These are phyloP conservation scores for Aspergillus oerlinghausenensis DNA, from an alignment of 2,329 filamentous ascomycete species.

Conservation along the genomic window DNA sequence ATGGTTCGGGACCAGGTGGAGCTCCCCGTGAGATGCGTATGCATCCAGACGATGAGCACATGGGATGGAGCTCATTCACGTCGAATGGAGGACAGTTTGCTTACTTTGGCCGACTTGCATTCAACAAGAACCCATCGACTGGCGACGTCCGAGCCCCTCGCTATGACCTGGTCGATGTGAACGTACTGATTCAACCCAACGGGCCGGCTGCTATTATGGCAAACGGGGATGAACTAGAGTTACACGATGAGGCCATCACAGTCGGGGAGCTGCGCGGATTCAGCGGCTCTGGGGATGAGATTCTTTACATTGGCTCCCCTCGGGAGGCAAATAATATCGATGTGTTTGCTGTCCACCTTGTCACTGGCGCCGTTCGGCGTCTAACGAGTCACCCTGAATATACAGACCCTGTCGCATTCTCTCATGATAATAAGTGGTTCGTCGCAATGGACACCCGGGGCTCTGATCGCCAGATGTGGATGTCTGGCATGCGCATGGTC, in stretches of 20 bases:
- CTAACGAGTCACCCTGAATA: constrained; percentile 14
- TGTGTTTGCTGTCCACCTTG: constrained; percentile 10
- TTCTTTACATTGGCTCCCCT: constrained; percentile 10
- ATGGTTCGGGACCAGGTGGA: constrained; percentile 30
- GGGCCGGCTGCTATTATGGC: not conserved
- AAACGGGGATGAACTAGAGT: too few relatives aligned
- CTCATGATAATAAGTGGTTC: constrained; percentile 11
- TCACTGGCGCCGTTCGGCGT: constrained; percentile 11
- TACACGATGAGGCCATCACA: constrained; percentile 1
- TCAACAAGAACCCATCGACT: constrained; percentile 33
- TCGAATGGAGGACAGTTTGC: constrained; percentile 16
- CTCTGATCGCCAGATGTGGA: constrained; percentile 12
- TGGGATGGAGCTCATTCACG: constrained; percentile 41
- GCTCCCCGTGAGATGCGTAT: constrained; percentile 41
- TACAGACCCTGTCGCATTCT: constrained; percentile 10
- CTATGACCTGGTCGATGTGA: constrained; percentile 42
- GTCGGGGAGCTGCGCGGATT: constrained; percentile 14
- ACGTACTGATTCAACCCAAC: constrained; percentile 27
- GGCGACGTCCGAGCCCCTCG: constrained; percentile 27
- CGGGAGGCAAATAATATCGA: constrained; percentile 12
- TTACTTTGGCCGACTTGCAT: constrained; percentile 39
- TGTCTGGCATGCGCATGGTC: constrained; percentile 21
- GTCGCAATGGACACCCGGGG: constrained; percentile 12
- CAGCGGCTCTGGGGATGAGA: constrained; percentile 10
- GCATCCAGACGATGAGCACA: constrained; percentile 43